Percentiles rank a stretch among this genome's conserved stretches.
These are phyloP conservation scores for Lentinula aciculospora DNA, from an alignment of 768 basidiomycete genomes.

Conservation along the genomic window DNA sequence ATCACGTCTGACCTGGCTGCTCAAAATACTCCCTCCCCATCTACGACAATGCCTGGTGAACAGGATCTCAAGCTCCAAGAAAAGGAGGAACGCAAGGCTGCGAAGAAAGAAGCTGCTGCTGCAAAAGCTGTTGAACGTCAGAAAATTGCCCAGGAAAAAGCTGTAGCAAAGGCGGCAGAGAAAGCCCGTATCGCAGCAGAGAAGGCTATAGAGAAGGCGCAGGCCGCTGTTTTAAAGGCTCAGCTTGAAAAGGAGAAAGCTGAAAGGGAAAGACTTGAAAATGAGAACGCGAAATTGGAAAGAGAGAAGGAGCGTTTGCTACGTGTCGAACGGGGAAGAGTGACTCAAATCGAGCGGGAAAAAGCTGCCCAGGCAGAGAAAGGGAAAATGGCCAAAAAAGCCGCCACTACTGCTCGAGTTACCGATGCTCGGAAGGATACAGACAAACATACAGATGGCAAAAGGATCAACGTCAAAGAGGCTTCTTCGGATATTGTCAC, in stretches of 20 bases:
- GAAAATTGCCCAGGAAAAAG: conserved; percentile 53
- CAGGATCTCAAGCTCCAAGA: conserved; percentile 39
- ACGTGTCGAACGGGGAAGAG: conserved; percentile 28
- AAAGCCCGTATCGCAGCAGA: conserved; percentile 47
- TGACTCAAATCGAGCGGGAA: conserved; percentile 27
- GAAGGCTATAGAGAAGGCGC: conserved; percentile 52
- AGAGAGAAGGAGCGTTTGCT: conserved; percentile 26
- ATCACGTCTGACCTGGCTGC: conserved; percentile 21
- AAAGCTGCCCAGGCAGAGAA: conserved; percentile 21
- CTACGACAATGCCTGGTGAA: conserved; percentile 20
- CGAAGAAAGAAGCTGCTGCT: conserved; percentile 56
- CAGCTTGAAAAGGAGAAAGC: conserved; percentile 28
- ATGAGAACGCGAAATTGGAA: conserved; percentile 30
- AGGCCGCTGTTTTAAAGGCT: conserved; percentile 28
- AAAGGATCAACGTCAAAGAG: conserved; percentile 11
- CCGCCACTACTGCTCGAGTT: conserved; percentile 1
- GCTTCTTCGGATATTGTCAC: conserved; percentile 26
- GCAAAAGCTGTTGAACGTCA: conserved; percentile 61
- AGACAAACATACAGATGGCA: conserved; percentile 13
- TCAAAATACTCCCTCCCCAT: conserved; percentile 22
- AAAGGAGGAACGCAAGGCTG: conserved; percentile 58
- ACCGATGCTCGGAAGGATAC: conserved; percentile 13
- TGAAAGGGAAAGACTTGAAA: conserved; percentile 32
- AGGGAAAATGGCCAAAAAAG: conserved; percentile 12
- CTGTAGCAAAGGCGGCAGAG: conserved; percentile 46